Base-by-base conservation (phyloP, 164 flowering plant species). In the Piper longum region DNA sequence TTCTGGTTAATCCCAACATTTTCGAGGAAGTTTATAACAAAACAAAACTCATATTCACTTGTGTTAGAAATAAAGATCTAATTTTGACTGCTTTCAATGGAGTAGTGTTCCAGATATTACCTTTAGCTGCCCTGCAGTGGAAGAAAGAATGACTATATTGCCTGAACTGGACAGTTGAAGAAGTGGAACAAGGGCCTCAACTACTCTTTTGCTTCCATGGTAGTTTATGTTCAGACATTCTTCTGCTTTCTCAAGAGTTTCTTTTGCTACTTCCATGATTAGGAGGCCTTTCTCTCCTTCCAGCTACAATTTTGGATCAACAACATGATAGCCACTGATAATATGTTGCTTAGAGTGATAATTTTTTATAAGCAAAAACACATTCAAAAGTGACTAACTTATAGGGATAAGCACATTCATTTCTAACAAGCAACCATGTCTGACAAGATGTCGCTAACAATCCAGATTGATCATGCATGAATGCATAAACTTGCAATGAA, bases 261-360 rank as follows among this genome's bases (percentile, higher is more conserved):
- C 60, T 41, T 68, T 77, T 0, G 81, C 78, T 60, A 67, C 75
- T 71, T 82, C 76, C 57, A 84, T 48, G 52, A 48, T 70, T 62
- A 73, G 42, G 62, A 67, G 64, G 44, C 72, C 66, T 39, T 80
- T 85, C 70, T 82, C 75, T 2, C 87, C 87, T 6, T 83, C 72
- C 6, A 84, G 79, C 91, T 84, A 80, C 72, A 64, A 63, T n/a
- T 19, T 40, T 39, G n/a, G 43, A 3, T 9, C 9, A 48, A 48
- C 52, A 4, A 65, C 43, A 16, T 41, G 3, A 52, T 17, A 19
- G n/a, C 19, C 17, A 26, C 16, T 4, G 36, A 19, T 56, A 8
- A 0, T 3, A 55, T 55, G n/a, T 55, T 17, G 16, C 19, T 55
- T 17, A 48, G 48, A 44, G 11, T 5, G 11, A 5, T 44, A 44